Conservation (phyloP, 371 early-diverging fungal genomes). For the Mortierella sp. region DNA sequence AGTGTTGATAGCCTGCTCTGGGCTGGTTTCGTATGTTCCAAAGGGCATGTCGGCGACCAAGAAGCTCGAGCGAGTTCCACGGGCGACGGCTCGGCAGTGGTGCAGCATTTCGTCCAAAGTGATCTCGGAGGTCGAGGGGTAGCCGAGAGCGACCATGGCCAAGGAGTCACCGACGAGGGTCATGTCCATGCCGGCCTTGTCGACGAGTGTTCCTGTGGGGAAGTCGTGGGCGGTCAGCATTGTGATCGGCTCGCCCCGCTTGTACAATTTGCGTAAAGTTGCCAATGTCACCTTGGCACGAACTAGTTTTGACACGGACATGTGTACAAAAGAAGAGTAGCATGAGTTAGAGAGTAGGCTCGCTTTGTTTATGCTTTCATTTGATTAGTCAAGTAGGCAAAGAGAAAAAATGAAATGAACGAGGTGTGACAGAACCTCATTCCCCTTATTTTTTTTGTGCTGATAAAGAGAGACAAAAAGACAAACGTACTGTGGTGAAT, state of each 20-base stretch:
- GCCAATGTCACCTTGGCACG: conserved; percentile 86
- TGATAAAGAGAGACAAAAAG: not conserved
- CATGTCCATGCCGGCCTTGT: conserved; percentile 88
- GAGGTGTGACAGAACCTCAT: conserved; percentile 6
- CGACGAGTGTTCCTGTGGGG: conserved; percentile 88
- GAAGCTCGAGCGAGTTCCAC: conserved; percentile 84
- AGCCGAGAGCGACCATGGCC: conserved; percentile 96
- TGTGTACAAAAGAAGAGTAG: not conserved
- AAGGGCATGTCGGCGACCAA: conserved; percentile 93
- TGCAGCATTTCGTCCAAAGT: conserved; percentile 97
- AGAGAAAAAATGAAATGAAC: not conserved
- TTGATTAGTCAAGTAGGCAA: not conserved
- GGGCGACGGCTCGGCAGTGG: conserved; percentile 91
- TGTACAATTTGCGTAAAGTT: conserved; percentile 83
- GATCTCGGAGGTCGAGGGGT: conserved; percentile 86
- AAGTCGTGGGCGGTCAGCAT: conserved; percentile 94
- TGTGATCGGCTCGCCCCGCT: conserved; percentile 79
- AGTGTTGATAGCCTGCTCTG: conserved; percentile 80
- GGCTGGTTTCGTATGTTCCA: conserved; percentile 89
- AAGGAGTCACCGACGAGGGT: conserved; percentile 95
- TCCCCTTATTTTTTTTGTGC: not conserved
- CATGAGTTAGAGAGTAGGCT: not conserved
- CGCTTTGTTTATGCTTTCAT: not conserved
- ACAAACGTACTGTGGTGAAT: conserved; percentile 26
- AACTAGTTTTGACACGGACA: conserved; percentile 46